Evolutionary conservation across 768 basidiomycete genomes (phyloP).

Genomic region (Pisolithus sp.): DNA sequence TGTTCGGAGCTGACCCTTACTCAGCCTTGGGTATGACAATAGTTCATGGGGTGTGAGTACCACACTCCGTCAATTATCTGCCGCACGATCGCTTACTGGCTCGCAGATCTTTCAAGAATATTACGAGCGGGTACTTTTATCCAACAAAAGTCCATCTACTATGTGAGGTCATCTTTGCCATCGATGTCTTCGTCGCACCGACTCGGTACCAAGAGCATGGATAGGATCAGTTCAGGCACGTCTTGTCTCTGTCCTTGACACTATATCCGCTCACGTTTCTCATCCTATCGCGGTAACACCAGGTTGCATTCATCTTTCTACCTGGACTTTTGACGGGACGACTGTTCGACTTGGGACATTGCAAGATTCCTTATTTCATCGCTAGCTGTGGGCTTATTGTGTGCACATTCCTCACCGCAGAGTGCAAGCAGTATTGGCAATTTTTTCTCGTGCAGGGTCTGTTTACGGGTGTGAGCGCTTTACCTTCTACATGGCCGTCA

Average conservation of each 20-base stretch:
- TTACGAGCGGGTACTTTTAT: conserved; percentile 51
- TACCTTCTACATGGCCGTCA: background rate
- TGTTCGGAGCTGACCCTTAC: background rate
- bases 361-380: conserved; percentile 41
- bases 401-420: conserved; percentile 58
- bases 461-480: conserved; percentile 50
- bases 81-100: background rate
- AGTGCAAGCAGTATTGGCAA: conserved; percentile 74
- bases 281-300: conserved; percentile 35
- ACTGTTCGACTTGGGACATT: conserved; percentile 68
- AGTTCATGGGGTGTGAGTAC: conserved; percentile 61
- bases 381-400: conserved; percentile 46
- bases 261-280: background rate
- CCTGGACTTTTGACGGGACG: conserved; percentile 61
- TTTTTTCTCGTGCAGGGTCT: conserved; percentile 72
- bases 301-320: conserved; percentile 45
- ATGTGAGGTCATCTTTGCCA: conserved; percentile 40
- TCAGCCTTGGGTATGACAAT: conserved; percentile 63
- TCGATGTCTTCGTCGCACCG: background rate
- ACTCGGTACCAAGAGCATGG: conserved; percentile 49
- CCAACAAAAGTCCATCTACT: conserved; percentile 45
- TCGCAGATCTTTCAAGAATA: conserved; percentile 68
- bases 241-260: background rate
- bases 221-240: conserved; percentile 70
- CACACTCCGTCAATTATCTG: background rate